Conservation (phyloP, 2,329 filamentous ascomycete species). For the Xylariaceae sp. region DNA sequence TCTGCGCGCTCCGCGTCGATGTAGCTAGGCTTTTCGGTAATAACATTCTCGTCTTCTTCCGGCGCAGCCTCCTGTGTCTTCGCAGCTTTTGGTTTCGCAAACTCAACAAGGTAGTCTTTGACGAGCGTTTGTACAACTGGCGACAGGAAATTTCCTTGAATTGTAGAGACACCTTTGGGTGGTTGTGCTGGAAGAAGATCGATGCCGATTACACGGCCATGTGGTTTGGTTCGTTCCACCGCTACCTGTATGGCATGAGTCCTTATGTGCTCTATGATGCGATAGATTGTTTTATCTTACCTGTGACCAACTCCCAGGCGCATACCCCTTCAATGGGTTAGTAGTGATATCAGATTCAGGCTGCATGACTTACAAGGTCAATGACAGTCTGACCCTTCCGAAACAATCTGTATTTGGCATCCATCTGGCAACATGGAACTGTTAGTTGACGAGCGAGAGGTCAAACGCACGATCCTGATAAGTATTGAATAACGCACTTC, state of each 20-base stretch:
- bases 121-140: conserved; percentile 72
- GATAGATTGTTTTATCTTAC: conserved; percentile 39
- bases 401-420: conserved; percentile 79
- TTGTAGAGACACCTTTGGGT: conserved; percentile 85
- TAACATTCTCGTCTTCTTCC: conserved; percentile 23
- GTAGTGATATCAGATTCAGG: background rate
- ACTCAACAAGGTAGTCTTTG: conserved; percentile 67
- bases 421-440: conserved; percentile 57
- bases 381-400: conserved; percentile 79
- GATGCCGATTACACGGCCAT: conserved; percentile 82
- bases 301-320: conserved; percentile 71
- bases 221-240: conserved; percentile 69
- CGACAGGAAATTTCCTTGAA: conserved; percentile 91
- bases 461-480: background rate
- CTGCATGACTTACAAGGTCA: conserved; percentile 64
- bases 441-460: conserved; percentile 2
- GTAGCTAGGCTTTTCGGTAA: conserved; percentile 54
- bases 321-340: conserved; percentile 60
- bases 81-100: conserved; percentile 20
- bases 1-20: conserved; percentile 62
- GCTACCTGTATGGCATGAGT: conserved; percentile 63
- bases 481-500: conserved; percentile 54
- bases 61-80: conserved; percentile 6
- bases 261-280: background rate
- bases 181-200: conserved; percentile 92